Evolutionary conservation across 1,284 basidiomycete genomes (phyloP).

Genomic region (Marasmius tenuissimus): DNA sequence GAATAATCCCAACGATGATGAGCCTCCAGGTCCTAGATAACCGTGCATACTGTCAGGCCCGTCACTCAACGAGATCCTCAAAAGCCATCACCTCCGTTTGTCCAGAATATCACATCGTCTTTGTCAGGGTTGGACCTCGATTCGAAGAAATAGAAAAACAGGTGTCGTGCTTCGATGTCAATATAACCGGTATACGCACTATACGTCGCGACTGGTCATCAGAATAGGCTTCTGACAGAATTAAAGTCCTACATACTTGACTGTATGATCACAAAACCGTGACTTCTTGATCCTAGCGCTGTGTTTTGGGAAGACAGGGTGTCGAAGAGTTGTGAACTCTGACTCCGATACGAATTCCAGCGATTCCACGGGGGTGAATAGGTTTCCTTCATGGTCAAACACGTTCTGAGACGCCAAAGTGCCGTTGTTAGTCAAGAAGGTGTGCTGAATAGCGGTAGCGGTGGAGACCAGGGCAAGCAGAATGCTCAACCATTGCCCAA

Average conservation of each 20-base stretch:
- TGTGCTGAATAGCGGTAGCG: too few relatives aligned
- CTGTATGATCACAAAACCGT: constrained; percentile 52
- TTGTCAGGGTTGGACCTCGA: constrained; percentile 45
- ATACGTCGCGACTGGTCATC: neutral
- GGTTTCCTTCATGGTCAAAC: constrained; percentile 30
- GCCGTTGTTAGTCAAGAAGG: too few relatives aligned
- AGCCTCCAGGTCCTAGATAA: constrained; percentile 44
- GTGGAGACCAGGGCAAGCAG: too few relatives aligned
- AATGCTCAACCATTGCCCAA: too few relatives aligned
- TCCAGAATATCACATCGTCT: constrained; percentile 17
- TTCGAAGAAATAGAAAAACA: constrained; percentile 91
- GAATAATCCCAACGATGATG: constrained; percentile 45
- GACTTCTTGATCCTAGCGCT: constrained; percentile 53
- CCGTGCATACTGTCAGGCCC: neutral
- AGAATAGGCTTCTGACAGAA: neutral
- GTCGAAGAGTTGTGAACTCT: constrained; percentile 46
- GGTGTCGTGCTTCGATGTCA: constrained; percentile 66
- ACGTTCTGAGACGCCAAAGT: neutral
- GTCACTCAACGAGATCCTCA: neutral
- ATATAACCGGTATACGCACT: constrained; percentile 53
- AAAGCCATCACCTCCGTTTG: constrained; percentile 11
- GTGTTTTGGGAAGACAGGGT: constrained; percentile 55
- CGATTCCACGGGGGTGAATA: constrained; percentile 42
- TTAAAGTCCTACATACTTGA: constrained; percentile 36
- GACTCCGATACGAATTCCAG: constrained; percentile 40